These are phyloP conservation scores for Coriaria nepalensis DNA, from an alignment of 306 rosid species.

Conservation along the genomic window DNA sequence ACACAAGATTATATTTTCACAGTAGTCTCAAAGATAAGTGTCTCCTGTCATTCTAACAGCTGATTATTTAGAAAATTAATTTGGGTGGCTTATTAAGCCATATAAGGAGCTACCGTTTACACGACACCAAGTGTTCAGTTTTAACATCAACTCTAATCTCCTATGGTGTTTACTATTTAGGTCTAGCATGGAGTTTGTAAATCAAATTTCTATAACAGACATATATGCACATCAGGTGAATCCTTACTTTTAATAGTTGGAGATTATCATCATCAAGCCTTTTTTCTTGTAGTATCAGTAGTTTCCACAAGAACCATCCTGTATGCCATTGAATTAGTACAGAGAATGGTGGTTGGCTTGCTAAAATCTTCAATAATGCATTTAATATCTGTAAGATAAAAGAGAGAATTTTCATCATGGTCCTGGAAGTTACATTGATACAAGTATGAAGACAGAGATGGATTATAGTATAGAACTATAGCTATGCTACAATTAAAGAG, in stretches of 20 bases:
- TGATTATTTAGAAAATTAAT: too few species aligned
- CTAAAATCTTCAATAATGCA: constrained; percentile 54
- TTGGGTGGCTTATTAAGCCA: too few species aligned
- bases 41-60: too few species aligned
- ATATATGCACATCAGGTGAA: constrained; percentile 16
- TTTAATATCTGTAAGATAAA: constrained; percentile 50
- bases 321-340: constrained; percentile 46
- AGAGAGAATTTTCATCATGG: constrained; percentile 12
- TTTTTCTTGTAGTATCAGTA: constrained; percentile 29
- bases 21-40: too few species aligned
- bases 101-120: too few species aligned
- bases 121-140: too few species aligned
- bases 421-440: constrained; percentile 11
- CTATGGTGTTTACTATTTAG: background rate
- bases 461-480: background rate
- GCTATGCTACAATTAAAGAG: too few species aligned
- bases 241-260: constrained; percentile 49
- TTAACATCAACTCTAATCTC: too few species aligned
- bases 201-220: background rate
- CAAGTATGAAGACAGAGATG: constrained; percentile 1
- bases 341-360: constrained; percentile 47
- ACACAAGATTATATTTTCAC: too few species aligned
- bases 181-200: background rate
- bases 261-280: constrained; percentile 28
- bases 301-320: constrained; percentile 73